A percentile compares a stretch with the other conserved stretches of the same genome.
Evolutionary conservation across 1,284 basidiomycete genomes (phyloP).

Genomic region (Xerocomus nothofagi): DNA sequence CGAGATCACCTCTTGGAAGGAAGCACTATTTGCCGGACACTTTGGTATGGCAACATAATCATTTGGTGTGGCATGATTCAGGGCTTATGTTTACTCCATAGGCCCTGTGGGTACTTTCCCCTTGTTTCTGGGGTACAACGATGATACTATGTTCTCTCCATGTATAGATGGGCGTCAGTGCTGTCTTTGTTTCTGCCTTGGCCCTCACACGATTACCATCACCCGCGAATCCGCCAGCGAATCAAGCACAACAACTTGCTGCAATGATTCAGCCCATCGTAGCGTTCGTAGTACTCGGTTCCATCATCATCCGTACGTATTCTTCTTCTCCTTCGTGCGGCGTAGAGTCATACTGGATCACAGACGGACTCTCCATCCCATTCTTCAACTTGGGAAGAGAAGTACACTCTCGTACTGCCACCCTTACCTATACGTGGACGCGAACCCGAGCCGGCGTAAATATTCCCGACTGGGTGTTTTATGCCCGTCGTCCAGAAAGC

Average conservation of each 20-base stretch:
- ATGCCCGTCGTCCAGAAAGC: conserved; percentile 35
- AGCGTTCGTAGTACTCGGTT: conserved; percentile 80
- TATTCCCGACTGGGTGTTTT: conserved; percentile 55
- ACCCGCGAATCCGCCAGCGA: conserved; percentile 56
- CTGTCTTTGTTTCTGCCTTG: conserved; percentile 83
- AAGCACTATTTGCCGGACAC: conserved; percentile 85
- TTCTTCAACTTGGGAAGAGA: conserved; percentile 77
- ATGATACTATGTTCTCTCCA: background rate
- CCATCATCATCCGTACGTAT: conserved; percentile 74
- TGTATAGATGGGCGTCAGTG: conserved; percentile 73
- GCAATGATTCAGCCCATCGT: conserved; percentile 77
- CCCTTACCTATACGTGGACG: conserved; percentile 36
- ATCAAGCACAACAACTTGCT: conserved; percentile 69
- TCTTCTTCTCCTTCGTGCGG: background rate
- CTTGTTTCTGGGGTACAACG: background rate
- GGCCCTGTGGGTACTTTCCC: conserved; percentile 50
- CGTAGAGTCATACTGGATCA: conserved; percentile 1
- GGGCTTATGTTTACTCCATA: conserved; percentile 24
- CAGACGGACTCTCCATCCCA: conserved; percentile 86
- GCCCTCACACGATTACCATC: conserved; percentile 68
- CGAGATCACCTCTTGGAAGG: conserved; percentile 76
- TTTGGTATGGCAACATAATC: conserved; percentile 54
- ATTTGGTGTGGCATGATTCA: background rate
- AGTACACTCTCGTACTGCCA: conserved; percentile 58
- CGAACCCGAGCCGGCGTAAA: conserved; percentile 27